A percentile compares a stretch with the other conserved stretches of the same genome.
phyloP scores from a whole-genome alignment of 257 asterid species.

The Solanum virginianum region DNA sequence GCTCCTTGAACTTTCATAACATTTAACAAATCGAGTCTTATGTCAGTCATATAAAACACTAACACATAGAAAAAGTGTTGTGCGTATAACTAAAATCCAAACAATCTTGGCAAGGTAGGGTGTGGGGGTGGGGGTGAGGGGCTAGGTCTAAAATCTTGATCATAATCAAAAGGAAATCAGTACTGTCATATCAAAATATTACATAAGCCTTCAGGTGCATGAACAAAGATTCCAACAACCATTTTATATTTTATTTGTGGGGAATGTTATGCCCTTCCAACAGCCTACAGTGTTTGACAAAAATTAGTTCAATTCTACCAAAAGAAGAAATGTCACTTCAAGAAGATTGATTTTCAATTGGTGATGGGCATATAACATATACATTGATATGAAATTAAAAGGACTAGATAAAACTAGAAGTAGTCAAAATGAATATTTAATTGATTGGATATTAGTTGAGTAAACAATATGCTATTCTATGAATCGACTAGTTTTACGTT shows the following conservation, averaged over 20 bases:
- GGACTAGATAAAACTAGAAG: not conserved
- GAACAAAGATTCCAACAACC: constrained; percentile 18
- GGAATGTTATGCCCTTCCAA: constrained; percentile 20
- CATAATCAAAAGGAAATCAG: not conserved
- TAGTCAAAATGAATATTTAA: not conserved
- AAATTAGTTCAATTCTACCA: not conserved
- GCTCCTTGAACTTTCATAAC: not conserved
- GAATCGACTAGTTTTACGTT: not conserved
- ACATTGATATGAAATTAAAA: not conserved
- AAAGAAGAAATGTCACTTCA: not conserved
- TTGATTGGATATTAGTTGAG: not conserved
- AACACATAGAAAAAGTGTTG: not conserved
- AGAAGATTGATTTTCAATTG: not conserved
- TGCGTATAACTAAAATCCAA: no score
- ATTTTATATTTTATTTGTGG: constrained; percentile 11
- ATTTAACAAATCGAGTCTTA: not conserved
- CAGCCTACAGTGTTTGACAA: constrained; percentile 5
- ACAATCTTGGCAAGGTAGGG: not conserved
- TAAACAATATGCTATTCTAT: not conserved
- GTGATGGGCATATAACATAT: not conserved
- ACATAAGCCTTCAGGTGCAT: constrained; percentile 14
- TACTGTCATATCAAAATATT: not conserved
- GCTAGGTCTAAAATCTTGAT: not conserved
- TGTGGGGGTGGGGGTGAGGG: no score
- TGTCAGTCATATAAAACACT: not conserved